phyloP scores from a whole-genome alignment of 192 early-diverging fungal genomes.

The Coemansia sp. region DNA sequence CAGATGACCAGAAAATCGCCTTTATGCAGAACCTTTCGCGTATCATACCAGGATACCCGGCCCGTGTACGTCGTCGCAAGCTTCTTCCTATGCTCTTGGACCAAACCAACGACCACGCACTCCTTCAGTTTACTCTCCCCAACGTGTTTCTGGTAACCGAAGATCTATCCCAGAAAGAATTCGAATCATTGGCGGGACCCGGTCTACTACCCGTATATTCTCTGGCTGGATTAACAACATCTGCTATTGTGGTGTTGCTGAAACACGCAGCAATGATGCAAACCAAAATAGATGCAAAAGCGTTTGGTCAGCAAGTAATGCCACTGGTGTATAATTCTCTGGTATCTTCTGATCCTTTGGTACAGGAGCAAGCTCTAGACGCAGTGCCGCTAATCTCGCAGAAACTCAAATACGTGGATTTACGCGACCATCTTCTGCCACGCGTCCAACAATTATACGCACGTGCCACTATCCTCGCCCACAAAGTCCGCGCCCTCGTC shows the following conservation, averaged over 20 bases:
- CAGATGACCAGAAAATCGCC: slow-evolving; percentile 70
- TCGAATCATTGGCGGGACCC: slow-evolving; percentile 62
- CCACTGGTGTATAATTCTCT: slow-evolving; percentile 71
- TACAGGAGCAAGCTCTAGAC: slow-evolving; percentile 70
- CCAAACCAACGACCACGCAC: slow-evolving; percentile 71
- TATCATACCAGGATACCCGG: slow-evolving; percentile 72
- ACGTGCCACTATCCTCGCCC: slow-evolving; percentile 64
- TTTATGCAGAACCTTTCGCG: slow-evolving; percentile 77
- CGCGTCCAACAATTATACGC: slow-evolving; percentile 71
- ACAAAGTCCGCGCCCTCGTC: slow-evolving; percentile 69
- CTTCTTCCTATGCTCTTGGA: slow-evolving; percentile 71
- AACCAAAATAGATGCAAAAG: slow-evolving; percentile 59
- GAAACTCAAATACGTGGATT: slow-evolving; percentile 61
- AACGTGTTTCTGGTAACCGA: slow-evolving; percentile 73
- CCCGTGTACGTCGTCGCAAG: slow-evolving; percentile 67
- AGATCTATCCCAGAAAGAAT: slow-evolving; percentile 61
- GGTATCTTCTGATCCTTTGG: slow-evolving; percentile 51
- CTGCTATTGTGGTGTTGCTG: slow-evolving; percentile 67
- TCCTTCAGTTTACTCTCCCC: slow-evolving; percentile 73
- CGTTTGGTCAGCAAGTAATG: slow-evolving; percentile 66
- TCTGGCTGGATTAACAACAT: slow-evolving; percentile 60
- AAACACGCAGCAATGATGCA: slow-evolving; percentile 67
- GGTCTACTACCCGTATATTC: slow-evolving; percentile 64
- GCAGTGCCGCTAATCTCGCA: slow-evolving; percentile 59
- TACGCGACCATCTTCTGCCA: slow-evolving; percentile 68